Conservation (phyloP, 1,284 basidiomycete species). For the Acaromyces ingoldii region DNA sequence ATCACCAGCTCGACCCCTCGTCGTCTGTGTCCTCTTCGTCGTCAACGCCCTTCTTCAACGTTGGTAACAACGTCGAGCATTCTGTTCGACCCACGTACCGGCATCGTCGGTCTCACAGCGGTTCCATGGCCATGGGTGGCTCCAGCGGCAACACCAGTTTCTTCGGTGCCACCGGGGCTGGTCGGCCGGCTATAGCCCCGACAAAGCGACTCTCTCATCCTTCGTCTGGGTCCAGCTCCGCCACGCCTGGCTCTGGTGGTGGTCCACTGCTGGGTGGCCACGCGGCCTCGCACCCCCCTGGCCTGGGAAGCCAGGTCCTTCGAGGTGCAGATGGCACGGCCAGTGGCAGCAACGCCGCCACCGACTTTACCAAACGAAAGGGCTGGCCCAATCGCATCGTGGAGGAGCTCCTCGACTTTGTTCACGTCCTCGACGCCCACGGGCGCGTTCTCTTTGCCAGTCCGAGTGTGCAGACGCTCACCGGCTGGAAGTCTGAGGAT, state of each 20-base stretch:
- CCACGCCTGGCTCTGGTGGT: neutral
- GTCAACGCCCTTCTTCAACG: no score
- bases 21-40: no score
- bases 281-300: conserved; percentile 33
- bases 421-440: conserved; percentile 36
- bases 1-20: no score
- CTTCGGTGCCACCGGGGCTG: neutral
- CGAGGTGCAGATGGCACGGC: conserved; percentile 29
- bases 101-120: neutral
- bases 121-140: neutral
- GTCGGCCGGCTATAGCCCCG: neutral
- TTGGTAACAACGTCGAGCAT: no score
- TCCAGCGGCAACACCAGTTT: neutral
- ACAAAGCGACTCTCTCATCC: no score
- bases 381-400: conserved; percentile 41
- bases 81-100: neutral
- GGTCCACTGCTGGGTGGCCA: conserved; percentile 18
- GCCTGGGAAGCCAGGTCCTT: conserved; percentile 26
- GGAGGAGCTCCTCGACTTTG: conserved; percentile 43
- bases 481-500: conserved; percentile 42
- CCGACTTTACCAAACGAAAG: conserved; percentile 43
- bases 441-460: conserved; percentile 35
- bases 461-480: conserved; percentile 27
- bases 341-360: conserved; percentile 26
- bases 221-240: neutral